These are phyloP conservation scores for Pythium coloratum DNA, from an alignment of 352 stramenopile species.

Conservation along the genomic window DNA sequence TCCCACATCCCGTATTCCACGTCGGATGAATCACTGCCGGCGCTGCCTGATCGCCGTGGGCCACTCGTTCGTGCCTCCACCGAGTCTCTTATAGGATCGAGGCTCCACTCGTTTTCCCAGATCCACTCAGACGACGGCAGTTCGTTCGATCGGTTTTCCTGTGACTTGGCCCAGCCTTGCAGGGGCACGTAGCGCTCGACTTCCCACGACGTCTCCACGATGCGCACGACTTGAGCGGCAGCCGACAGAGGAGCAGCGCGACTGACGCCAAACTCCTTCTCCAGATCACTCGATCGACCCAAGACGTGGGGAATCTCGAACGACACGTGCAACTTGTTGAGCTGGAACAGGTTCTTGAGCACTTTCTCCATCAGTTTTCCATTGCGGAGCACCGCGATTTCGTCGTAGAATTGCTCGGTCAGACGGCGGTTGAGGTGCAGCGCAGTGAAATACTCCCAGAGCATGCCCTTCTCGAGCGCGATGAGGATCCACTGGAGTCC, in stretches of 20 bases:
- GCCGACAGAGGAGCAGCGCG: not conserved
- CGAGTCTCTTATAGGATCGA: constrained; percentile 32
- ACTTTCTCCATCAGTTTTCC: constrained; percentile 45
- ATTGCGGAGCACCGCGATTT: constrained; percentile 48
- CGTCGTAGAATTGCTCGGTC: constrained; percentile 59
- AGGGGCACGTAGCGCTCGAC: constrained; percentile 73
- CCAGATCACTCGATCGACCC: constrained; percentile 43
- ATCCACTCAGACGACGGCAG: constrained; percentile 80
- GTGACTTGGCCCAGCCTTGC: constrained; percentile 64
- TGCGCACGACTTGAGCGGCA: constrained; percentile 31
- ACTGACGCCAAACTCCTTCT: constrained; percentile 40
- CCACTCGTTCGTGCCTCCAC: constrained; percentile 16
- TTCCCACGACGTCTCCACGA: constrained; percentile 73
- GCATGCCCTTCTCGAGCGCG: constrained; percentile 54
- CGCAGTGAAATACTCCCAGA: constrained; percentile 60
- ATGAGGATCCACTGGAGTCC: constrained; percentile 73
- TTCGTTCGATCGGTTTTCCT: constrained; percentile 55
- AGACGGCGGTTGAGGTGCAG: constrained; percentile 43
- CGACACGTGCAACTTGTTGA: constrained; percentile 49
- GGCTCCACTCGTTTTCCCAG: constrained; percentile 72
- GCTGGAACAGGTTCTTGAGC: constrained; percentile 43
- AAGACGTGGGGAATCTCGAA: constrained; percentile 57
- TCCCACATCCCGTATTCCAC: constrained; percentile 34
- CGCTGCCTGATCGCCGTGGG: constrained; percentile 15
- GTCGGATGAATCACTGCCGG: constrained; percentile 29